Percentiles rank a stretch among this genome's conserved stretches.
Evolutionary conservation across 768 basidiomycete genomes (phyloP).

Genomic region (Xanthoconium purpureum): DNA sequence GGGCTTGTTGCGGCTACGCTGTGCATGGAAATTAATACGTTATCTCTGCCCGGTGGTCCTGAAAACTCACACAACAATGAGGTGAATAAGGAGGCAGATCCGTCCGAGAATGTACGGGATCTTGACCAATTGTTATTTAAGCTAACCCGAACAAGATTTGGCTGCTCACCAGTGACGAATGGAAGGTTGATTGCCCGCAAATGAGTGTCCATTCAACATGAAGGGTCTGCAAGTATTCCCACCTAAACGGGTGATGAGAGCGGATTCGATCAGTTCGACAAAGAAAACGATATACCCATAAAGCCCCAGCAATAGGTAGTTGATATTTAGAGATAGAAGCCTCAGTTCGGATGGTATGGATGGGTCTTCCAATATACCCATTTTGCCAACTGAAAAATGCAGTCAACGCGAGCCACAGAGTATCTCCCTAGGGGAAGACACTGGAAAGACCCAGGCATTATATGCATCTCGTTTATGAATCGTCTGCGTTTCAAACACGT

Average conservation of each 20-base stretch:
- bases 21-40: neutral
- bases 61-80: conserved; percentile 15
- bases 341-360: neutral
- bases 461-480: no score
- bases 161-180: conserved; percentile 18
- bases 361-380: neutral
- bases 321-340: neutral
- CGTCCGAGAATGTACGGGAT: conserved; percentile 24
- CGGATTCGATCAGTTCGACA: neutral
- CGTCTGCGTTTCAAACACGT: no score
- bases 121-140: conserved; percentile 1
- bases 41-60: neutral
- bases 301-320: conserved; percentile 14
- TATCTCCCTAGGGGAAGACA: no score
- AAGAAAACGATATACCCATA: conserved; percentile 14
- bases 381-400: neutral
- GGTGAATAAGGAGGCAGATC: neutral
- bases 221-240: conserved; percentile 20
- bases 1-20: conserved; percentile 3
- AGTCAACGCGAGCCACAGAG: neutral
- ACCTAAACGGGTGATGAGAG: conserved; percentile 8
- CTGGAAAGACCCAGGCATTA: no score
- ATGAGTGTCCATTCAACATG: conserved; percentile 17
- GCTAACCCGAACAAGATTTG: neutral
- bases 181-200: conserved; percentile 12